Evolutionary conservation across 2,329 filamentous ascomycete genomes (phyloP), one percentile per base, ranked within the genome.

Genomic region (Colletotrichum cordylinicola): DNA sequence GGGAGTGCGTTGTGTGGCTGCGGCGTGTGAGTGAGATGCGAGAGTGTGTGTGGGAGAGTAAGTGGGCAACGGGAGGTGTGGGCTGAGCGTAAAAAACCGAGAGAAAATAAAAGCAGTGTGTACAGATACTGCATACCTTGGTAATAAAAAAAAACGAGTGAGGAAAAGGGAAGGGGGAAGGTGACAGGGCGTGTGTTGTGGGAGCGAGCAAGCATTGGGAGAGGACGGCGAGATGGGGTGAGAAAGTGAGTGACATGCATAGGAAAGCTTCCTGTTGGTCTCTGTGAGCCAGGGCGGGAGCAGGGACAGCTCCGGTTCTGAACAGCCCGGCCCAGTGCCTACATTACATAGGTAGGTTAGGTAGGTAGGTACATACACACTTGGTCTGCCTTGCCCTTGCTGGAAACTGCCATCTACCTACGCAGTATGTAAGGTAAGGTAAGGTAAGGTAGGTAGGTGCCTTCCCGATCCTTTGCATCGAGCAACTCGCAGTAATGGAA

Each of bases 171-270:
- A 55, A 66, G 67, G 72, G 75, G 72, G 43, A 18, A 48, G 39
- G 39, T 5, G n/a, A 4, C 12, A 10, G 39, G 21, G 43, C 21
- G 43, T 52, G 43, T 52, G 68, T 62, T 74, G 66, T 74, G 72
- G 48, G 52, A 39, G 39, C 15, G 67, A 69, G 67, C 62, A 62
- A 33, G 52, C 48, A 60, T 31, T 60, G 56, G 56, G 56, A 33
- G 33, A 24, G 55, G 12, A 56, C 8, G 18, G 31, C 13, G 56
- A 61, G 61, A 67, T 43, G 72, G 69, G 69, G 29, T 72, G 72
- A 72, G 72, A 72, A 33, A 67, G 68, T 62, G 68, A 72, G 68
- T 75, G 72, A 67, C 68, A 72, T 72, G 69, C 61, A 67, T 74
- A 62, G 55, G 68, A 67, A 75, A 75, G 55, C 61, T 72, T 37